Evolutionary conservation across 2,329 filamentous ascomycete species (phyloP), one percentile per base, ranked within the genome.

Genomic region (Dryadomyces quercus-mongolicae): DNA sequence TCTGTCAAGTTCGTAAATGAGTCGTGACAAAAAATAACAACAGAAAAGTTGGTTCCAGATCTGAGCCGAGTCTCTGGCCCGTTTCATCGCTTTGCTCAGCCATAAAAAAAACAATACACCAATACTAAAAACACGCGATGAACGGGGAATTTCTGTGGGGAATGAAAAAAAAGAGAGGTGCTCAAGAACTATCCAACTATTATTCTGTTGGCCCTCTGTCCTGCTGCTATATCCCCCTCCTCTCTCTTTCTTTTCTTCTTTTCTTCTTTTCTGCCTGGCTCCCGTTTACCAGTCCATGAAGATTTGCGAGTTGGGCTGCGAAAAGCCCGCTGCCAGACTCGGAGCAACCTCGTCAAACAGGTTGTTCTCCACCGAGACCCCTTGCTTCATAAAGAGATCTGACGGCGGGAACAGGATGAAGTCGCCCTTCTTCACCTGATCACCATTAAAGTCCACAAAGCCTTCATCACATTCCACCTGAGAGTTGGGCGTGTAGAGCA

Each of bases 401-500:
- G 60, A 61, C 16, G 65, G 53, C 2, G 76, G 75, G 62, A 77
- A 88, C 16, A 89, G 74, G 18, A 78, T 76, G 61, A 88, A 89
- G 65, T 88, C 85, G 12, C 66, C 69, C 22, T 72, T 68, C 10
- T 65, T 70, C n/a, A 65, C 69, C 49, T 68, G 69, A 36, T 70
- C 68, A 31, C 64, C 62, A 3, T 69, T 63, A 40, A 70, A 71
- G 34, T 84, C 82, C 44, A 80, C 77, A 60, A 82, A 86, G 43
- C 76, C 77, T 62, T 88, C 84, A 57, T 89, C 85, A 57, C 88
- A 85, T 22, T 80, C 77, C 18, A 72, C 71, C 56, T 81, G 67
- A 0, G 82, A 83, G 45, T 75, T 75, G 49, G 85, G 82, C 10
- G 85, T 85, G 67, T 76, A 85, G 36, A 88, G 75, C 70, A 87